Evolutionary conservation across 352 stramenopile species (phyloP), one percentile per base, ranked within the genome.

Genomic region (Phytopythium sindhum): DNA sequence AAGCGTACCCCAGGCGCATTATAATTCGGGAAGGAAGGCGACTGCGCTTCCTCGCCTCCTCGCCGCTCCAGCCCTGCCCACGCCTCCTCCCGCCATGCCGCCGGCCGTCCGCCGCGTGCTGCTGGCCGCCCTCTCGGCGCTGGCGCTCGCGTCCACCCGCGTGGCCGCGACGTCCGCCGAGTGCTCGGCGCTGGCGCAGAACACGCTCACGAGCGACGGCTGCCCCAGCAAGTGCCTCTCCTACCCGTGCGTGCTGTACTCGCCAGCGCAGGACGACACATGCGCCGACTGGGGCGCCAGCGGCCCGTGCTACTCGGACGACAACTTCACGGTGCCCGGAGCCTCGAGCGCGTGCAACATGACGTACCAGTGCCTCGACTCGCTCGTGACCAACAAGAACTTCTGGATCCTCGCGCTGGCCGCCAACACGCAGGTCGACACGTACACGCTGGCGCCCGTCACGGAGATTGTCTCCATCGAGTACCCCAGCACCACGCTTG

Each of bases 291-390:
- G 73, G 37, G 65, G 66, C 24, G 65, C 74, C 23, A 73, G 64
- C 45, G 77, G 78, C 48, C 67, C 68, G 0, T 81, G 75, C 62
- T 73, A 74, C 67, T 62, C 47, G 29, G 66, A 78, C 10, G 66
- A 50, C 41, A 33, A 26, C 60, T 81, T 74, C 33, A 68, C 64
- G 28, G 31, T 75, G 14, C 61, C 73, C 6, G 68, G 69, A 4
- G 54, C 69, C 1, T 59, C 55, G 21, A 60, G 58, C 7, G 44
- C 42, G 26, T 88, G 79, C 57, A 73, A 86, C 28, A 39, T 89
- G 14, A 87, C 73, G 26, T 89, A 84, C 37, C 78, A 89, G 64
- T 89, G 80, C 24, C 62, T 89, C 21, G 70, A 83, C 52, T 70
- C 64, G 50, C 57, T 88, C 39, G 56, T 88, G 17, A 72, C 70